Base-by-base conservation (phyloP, 2,329 filamentous ascomycete species). In the Lasiodiplodia hormozganensis region DNA sequence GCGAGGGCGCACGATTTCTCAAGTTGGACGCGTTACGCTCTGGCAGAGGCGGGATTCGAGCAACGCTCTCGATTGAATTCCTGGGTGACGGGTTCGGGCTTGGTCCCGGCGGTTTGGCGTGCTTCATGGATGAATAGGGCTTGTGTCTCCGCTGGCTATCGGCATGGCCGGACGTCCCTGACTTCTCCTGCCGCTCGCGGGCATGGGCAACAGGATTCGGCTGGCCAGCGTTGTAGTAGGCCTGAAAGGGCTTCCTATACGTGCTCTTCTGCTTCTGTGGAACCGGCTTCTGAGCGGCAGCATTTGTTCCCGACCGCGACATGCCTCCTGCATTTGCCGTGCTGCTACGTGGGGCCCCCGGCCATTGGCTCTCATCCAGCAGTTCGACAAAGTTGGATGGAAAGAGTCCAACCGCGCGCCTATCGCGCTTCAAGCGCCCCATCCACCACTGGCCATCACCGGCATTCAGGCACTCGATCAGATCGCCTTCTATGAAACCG, bases 401-500 rank as follows among this genome's bases (percentile, higher is more conserved):
- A 76, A 99, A 99, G 23, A 96, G 85, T 66, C 96, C 96, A 75
- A 97, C 90, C 75, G 95, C 94, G 76, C 94, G 89, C 79, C 92
- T 91, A 81, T 99, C 96, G 74, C 96, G 89, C 77, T 90, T 92
- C 77, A 99, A 82, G 71, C 95, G 89, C 58, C 96, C 96, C 82
- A 94, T 97, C 96, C 96, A 99, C 96, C 96, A 99, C 57, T 93
- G 94, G 65, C 96, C 96, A 82, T 99, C 96, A 71, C 96, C 96
- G 23, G 96, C 96, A 79, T 99, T 99, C 65, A 99, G 86, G 77
- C 95, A 97, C 87, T 99, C 96, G 79, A 99, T 99, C 73, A 99
- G 82, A 81, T 99, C 96, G 71, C 96, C 96, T 81, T 99, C 96
- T 73, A 99, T 92, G 81, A 99, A 99, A 18, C 96, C 96, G 69